Base-by-base conservation (phyloP, 495 filamentous ascomycete species). In the Annulohypoxylon nitens region DNA sequence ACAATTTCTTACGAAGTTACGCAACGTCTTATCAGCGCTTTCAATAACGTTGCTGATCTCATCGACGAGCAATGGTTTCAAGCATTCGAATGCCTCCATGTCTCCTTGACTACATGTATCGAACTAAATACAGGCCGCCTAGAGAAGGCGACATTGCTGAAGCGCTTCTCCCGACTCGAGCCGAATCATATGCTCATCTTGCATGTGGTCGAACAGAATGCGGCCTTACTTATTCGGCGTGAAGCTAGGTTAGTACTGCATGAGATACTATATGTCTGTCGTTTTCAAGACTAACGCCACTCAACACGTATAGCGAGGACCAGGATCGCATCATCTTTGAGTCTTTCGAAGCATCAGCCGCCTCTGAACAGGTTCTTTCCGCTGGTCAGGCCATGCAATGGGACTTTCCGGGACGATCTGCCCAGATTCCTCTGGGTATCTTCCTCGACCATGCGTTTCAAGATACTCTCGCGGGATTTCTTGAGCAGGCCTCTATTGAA, bases 401-500 rank as follows among this genome's bases (percentile, higher is more conserved):
- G 81, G 81, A 83, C 43, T 83, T 83, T 23, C 81, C 81, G 1
- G 81, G 81, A 8, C 71, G 70, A 41, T 74, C 74, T 12, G 85
- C 84, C 0, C 75, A 80, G 4, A 82, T 79, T 81, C 86, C 78
- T 77, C 82, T 65, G 70, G 76, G 36, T n/a, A 67, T 16, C 66
- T 87, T 89, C 69, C 30, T 67, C 2, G 75, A 87, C 20, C 41
- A 68, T 1, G 54, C 65, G 4, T 90, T 93, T 62, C 85, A 84
- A 69, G 70, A 80, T 1, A 74, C 61, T 12, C 72, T 93, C 1
- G 84, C 86, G 0, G 55, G 66, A 0, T 92, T 92, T 54, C 77
- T 92, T 4, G 88, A 89, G 66, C 80, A 87, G 64, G 89, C 88
- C 0, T 88, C 85, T 67, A 80, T 81, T 0, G 89, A 91, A 57